A percentile compares a stretch with the other conserved stretches of the same genome.
These are phyloP conservation scores for Kwoniella botswanensis DNA, from an alignment of 768 basidiomycete genomes.

Conservation along the genomic window DNA sequence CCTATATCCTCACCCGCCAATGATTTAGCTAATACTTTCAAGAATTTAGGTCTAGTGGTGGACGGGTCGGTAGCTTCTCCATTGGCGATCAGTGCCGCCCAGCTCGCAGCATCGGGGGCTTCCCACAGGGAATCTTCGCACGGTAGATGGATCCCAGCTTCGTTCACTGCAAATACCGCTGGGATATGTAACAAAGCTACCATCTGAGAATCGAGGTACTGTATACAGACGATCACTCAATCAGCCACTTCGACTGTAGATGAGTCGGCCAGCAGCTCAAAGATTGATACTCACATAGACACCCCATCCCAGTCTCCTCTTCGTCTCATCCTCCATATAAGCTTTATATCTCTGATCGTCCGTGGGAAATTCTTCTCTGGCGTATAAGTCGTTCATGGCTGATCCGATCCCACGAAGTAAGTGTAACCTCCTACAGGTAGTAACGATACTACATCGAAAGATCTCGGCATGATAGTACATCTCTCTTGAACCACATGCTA, in stretches of 20 bases:
- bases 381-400: conserved; percentile 35
- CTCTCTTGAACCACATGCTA: conserved; percentile 50
- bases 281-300: conserved; percentile 45
- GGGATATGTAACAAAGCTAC: conserved; percentile 36
- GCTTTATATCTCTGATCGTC: conserved; percentile 33
- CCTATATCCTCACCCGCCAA: conserved; percentile 25
- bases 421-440: conserved; percentile 41
- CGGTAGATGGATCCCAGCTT: conserved; percentile 41
- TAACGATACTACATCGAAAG: conserved; percentile 43
- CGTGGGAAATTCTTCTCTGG: conserved; percentile 22
- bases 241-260: neutral
- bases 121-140: conserved; percentile 42
- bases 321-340: conserved; percentile 48
- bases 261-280: neutral
- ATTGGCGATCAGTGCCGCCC: conserved; percentile 30
- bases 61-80: conserved; percentile 19
- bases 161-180: conserved; percentile 36
- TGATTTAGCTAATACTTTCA: conserved; percentile 26
- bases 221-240: neutral
- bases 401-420: conserved; percentile 38
- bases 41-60: conserved; percentile 23
- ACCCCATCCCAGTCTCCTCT: conserved; percentile 48
- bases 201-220: conserved; percentile 48
- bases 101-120: conserved; percentile 36
- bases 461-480: conserved; percentile 52